phyloP scores from a whole-genome alignment of 371 early-diverging fungal genomes.

The Sporodiniella umbellata region DNA sequence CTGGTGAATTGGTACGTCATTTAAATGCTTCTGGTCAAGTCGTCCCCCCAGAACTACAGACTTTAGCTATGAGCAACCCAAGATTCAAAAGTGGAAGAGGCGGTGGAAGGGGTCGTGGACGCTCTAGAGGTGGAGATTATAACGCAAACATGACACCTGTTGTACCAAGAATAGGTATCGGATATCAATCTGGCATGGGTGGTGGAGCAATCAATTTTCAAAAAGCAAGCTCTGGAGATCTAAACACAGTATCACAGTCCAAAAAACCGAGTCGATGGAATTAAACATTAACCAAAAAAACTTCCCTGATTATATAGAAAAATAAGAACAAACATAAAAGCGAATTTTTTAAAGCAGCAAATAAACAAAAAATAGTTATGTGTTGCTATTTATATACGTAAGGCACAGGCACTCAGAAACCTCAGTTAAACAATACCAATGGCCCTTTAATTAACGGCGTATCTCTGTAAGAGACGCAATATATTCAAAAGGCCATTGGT shows the following conservation, averaged over 20 bases:
- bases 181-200: neutral
- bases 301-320: too few species aligned
- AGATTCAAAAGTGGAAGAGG: conserved; percentile 54
- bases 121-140: conserved; percentile 38
- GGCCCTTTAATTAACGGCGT: too few species aligned
- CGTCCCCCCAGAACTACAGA: conserved; percentile 63
- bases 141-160: conserved; percentile 1
- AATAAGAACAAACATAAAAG: too few species aligned
- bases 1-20: conserved; percentile 73
- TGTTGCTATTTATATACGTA: too few species aligned
- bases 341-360: too few species aligned
- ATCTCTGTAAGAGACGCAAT: too few species aligned
- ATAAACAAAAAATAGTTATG: too few species aligned
- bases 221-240: conserved; percentile 28
- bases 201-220: conserved; percentile 22
- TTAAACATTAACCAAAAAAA: too few species aligned
- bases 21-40: conserved; percentile 65
- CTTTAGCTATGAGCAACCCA: conserved; percentile 72
- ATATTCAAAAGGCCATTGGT: too few species aligned
- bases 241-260: conserved; percentile 14
- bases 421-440: too few species aligned
- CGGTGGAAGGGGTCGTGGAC: conserved; percentile 40
- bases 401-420: too few species aligned
- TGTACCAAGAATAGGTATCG: neutral
- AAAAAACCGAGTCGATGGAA: conserved; percentile 15